Evolutionary conservation across 2,329 filamentous ascomycete genomes (phyloP).

Genomic region (Trichoderma simmonsii): DNA sequence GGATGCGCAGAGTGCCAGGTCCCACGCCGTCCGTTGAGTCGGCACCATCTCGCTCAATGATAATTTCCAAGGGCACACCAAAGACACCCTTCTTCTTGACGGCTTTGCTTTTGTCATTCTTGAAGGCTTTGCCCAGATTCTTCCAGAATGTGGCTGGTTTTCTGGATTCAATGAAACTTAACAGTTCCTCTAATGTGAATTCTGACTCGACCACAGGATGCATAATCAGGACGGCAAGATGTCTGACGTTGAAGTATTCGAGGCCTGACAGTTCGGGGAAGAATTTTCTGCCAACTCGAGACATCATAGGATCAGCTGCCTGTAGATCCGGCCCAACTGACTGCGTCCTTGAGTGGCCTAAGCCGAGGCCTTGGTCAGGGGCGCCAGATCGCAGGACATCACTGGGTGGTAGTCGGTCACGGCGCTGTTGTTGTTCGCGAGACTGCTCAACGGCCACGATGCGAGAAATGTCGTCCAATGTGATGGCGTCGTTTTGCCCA

Average conservation of each 20-base stretch:
- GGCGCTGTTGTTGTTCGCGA: conserved; percentile 80
- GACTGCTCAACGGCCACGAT: conserved; percentile 96
- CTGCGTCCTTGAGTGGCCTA: conserved; percentile 64
- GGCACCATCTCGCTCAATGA: conserved; percentile 89
- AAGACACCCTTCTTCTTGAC: conserved; percentile 94
- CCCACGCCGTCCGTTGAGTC: conserved; percentile 98
- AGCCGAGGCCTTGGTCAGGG: conserved; percentile 45
- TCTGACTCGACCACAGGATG: conserved; percentile 85
- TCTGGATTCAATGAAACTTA: conserved; percentile 87
- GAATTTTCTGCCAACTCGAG: conserved; percentile 68
- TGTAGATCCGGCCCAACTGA: conserved; percentile 53
- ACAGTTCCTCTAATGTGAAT: conserved; percentile 89
- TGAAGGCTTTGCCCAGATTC: conserved; percentile 95
- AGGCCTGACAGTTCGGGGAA: conserved; percentile 94
- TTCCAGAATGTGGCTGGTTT: conserved; percentile 94
- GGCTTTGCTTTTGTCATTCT: conserved; percentile 73
- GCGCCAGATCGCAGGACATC: conserved; percentile 61
- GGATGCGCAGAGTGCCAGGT: conserved; percentile 83
- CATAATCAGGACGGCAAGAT: conserved; percentile 92
- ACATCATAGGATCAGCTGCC: conserved; percentile 50
- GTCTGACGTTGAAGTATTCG: conserved; percentile 96
- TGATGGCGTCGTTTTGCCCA: conserved; percentile 85
- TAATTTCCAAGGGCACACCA: conserved; percentile 79
- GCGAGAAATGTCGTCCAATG: conserved; percentile 90
- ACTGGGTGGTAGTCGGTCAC: conserved; percentile 49